These are phyloP conservation scores for Camellia sinensis DNA, from an alignment of 148 eudicot genomes.

Conservation along the genomic window DNA sequence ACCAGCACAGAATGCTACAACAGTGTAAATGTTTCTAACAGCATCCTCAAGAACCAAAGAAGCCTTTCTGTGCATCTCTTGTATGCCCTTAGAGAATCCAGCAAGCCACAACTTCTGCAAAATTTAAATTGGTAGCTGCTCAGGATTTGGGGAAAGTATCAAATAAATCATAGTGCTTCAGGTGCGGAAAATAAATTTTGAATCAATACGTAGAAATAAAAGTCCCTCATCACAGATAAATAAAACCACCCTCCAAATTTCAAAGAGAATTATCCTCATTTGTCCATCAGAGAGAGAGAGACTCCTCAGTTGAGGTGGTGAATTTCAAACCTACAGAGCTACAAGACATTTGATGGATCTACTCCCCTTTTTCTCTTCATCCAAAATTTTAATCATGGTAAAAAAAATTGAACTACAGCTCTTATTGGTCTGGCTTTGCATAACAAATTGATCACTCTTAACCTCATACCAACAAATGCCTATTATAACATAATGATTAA, in stretches of 20 bases:
- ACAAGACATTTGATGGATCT: not conserved
- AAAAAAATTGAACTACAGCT: not conserved
- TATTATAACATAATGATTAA: too few relatives aligned
- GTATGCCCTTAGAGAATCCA: slow-evolving; percentile 97
- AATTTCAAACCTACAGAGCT: not conserved
- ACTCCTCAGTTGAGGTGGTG: not conserved
- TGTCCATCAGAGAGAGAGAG: not conserved
- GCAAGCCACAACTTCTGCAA: slow-evolving; percentile 97
- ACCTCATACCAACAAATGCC: not conserved
- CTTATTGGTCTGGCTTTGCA: not conserved
- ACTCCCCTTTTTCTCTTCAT: not conserved
- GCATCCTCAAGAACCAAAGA: slow-evolving; percentile 98
- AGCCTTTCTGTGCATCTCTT: slow-evolving; percentile 98
- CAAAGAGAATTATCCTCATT: not conserved
- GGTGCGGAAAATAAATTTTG: not conserved
- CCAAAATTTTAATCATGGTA: not conserved
- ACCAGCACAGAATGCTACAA: slow-evolving; percentile 95
- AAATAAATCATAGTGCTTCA: slow-evolving; percentile 1
- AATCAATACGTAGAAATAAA: not conserved
- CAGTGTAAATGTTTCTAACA: slow-evolving; percentile 94
- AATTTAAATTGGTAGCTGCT: slow-evolving; percentile 13
- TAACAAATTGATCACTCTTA: not conserved
- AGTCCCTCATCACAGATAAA: not conserved
- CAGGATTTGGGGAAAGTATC: not conserved
- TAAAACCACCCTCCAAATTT: not conserved